Base-by-base conservation (phyloP, 1,284 basidiomycete genomes). In the Ustilago vetiveriae region DNA sequence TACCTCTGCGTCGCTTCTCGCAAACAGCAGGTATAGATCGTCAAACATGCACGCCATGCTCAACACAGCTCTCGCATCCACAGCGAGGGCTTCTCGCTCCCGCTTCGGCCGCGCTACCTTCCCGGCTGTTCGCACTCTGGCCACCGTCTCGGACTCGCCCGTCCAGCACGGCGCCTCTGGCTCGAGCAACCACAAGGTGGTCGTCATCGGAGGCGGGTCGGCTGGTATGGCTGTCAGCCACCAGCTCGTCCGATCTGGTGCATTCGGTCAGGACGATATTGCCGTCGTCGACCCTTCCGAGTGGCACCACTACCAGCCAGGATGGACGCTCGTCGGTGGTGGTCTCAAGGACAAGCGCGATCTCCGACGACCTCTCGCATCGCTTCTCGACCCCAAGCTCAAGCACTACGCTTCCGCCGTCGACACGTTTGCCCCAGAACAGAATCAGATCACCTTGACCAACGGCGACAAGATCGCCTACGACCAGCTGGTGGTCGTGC, bases 311-410 rank as follows among this genome's bases (percentile, higher is more conserved):
- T 80, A 80, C 43, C 78, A 80, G 56, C 78, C 78, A 5, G 78
- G 78, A 66, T 92, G 92, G 94, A 96, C 94, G 3, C 87, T 97
- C 22, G 94, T 94, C 36, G 94, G 93, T 23, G 86, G 91, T 24
- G 95, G 95, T 32, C 86, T 98, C 21, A 83, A 83, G 38, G 57
- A 80, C 59, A 88, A 89, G 76, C 82, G 86, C 45, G 89, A 90
- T 68, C 90, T 91, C 72, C 87, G 89, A 53, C 86, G 87, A 26
- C 88, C 88, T 5, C 85, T 96, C 21, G 40, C 50, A n/a, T 68
- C 66, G 32, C 67, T 76, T 8, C 46, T 76, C 29, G 58, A 73
- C 53, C 50, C 85, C 9, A 87, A 92, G 74, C 87, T 96, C 63
- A 85, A 86, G 10, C 89, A 90, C 77, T 88, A 94, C 72, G 82